Evolutionary conservation across 352 stramenopile species (phyloP).

Genomic region (Phytophthora crassamura): DNA sequence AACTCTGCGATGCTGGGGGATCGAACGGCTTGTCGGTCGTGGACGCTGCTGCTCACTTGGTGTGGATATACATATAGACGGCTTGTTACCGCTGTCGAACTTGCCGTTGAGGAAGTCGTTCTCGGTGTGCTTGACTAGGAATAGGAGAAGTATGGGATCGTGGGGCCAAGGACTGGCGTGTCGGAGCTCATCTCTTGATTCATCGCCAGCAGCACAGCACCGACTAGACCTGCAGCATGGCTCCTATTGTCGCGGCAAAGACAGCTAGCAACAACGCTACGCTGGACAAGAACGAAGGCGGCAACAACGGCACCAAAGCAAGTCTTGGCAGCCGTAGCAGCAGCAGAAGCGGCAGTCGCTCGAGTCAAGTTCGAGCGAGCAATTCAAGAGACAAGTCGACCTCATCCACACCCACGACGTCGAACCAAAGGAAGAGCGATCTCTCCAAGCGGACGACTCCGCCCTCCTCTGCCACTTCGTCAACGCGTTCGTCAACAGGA

Average conservation of each 20-base stretch:
- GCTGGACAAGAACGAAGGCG: constrained; percentile 11
- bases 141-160: constrained; percentile 13
- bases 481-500: neutral
- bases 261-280: constrained; percentile 24
- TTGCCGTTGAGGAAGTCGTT: constrained; percentile 6
- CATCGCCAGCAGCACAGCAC: constrained; percentile 1
- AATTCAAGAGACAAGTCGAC: constrained; percentile 22
- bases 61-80: constrained; percentile 35
- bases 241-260: constrained; percentile 25
- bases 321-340: constrained; percentile 13
- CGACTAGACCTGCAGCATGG: constrained; percentile 14
- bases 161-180: neutral
- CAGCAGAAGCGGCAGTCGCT: constrained; percentile 24
- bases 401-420: constrained; percentile 11
- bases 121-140: constrained; percentile 21
- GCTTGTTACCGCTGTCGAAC: constrained; percentile 15
- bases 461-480: constrained; percentile 18
- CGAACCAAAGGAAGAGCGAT: constrained; percentile 26
- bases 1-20: neutral
- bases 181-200: constrained; percentile 11
- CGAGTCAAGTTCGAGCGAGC: constrained; percentile 15
- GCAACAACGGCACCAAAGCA: constrained; percentile 14
- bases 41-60: constrained; percentile 9
- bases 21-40: constrained; percentile 7
- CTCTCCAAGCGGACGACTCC: constrained; percentile 15